Base-by-base conservation (phyloP, 1,139 yeast species). In the Scheffersomyces parashehatae region DNA sequence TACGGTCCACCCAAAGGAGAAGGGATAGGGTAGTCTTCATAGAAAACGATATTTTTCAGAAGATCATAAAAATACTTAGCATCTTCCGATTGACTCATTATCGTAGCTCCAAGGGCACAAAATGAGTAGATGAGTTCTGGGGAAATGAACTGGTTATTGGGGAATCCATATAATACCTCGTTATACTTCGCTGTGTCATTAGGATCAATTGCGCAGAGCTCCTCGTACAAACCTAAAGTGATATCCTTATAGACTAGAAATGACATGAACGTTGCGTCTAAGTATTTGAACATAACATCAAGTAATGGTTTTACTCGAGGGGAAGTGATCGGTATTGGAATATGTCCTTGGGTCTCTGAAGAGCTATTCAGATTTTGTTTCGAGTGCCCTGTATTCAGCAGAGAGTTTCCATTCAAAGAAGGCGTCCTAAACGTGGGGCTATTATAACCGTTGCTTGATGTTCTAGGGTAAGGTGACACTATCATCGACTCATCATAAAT, bases 61-160 rank as follows among this genome's bases (percentile, higher is more conserved):
- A 31, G 11, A 11, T 31, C 35, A 13, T 31, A 31, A 24, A 31
- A 31, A 14, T 31, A 31, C 24, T n/a, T 20, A 3, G 35, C 35
- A 10, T 31, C 35, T 14, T 31, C 35, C 14, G 20, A 20, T 14
- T 14, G 15, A 14, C 35, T 31, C 24, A 31, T 14, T 24, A 31
- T 31, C 7, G 35, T 14, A 6, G 35, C 35, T 8, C 35, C 35
- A 31, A 31, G 15, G 5, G 35, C 35, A 31, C 35, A 14, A 8
- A 31, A 20, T 31, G 35, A 31, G n/a, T 31, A 31, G 10, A 31
- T 31, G n/a, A 31, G 35, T n/a, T 31, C 35, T 5, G 35, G 35
- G 5, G 35, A 31, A 14, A 31, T 14, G 20, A 31, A 31, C 20
- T 31, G 35, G 5, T 31, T 31, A 31, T 31, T 13, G 10, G 35